Evolutionary conservation across 257 asterid species (phyloP), one percentile per base, ranked within the genome.

Genomic region (Primulina huaijiensis): DNA sequence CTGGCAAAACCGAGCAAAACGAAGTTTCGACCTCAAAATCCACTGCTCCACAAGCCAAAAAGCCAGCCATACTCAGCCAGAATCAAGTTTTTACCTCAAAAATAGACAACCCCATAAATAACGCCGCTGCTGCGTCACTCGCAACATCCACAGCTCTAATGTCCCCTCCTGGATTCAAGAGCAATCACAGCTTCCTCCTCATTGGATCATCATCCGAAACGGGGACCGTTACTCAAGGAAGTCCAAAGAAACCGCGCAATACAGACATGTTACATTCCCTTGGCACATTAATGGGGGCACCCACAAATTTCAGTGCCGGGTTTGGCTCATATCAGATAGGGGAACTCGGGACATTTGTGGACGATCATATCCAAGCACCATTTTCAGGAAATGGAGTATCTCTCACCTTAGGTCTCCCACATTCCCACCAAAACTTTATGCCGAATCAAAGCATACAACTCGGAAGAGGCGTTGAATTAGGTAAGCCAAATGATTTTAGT

Each of bases 321-420:
- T 92, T 92, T 67, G 96, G 96, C 6, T 80, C 94, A 0, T 89
- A 88, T 82, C 89, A 96, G 0, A 88, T 89, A 2, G 88, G 80
- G 0, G 96, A 92, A 31, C 81, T 89, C 3, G 95, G 96, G 17
- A 55, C 97, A 65, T 92, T 82, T 61, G 84, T 84, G 8, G 69
- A 88, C 0, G 92, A 89, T 40, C 92, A 86, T 46, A 88, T 88
- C 83, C 90, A 90, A 55, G 68, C 82, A 2, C 82, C 96, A 3
- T 92, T 84, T 70, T 80, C 95, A 0, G 88, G 85, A 3, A 90
- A 85, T 17, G 92, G 86, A 0, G 98, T 92, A 8, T 90, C 97
- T 11, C 95, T 93, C 4, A 90, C 99, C 2, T 64, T 93, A 37
- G 99, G 96, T 52, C 92, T 90, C 20, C 99, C 96, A 5, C 97